Evolutionary conservation across 345 rosid genomes (phyloP).

Genomic region (Aegle marmelos): DNA sequence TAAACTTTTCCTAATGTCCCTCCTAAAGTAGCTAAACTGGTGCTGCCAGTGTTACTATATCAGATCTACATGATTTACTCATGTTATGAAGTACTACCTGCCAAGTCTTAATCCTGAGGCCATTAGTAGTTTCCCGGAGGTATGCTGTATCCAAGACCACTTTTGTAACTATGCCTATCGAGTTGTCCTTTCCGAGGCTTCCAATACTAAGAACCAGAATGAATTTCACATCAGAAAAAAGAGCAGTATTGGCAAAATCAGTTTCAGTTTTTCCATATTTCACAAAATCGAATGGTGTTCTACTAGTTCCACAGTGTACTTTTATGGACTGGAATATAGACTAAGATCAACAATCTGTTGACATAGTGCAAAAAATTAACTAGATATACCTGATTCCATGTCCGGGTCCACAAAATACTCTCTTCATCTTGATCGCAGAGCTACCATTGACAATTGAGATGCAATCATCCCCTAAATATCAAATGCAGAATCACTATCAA

Average conservation of each 20-base stretch:
- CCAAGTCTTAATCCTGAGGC: conserved; percentile 97
- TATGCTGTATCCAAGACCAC: conserved; percentile 87
- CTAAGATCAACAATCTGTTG: not conserved
- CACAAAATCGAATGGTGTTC: not conserved
- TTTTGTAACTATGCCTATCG: conserved; percentile 67
- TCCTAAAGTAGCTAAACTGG: not conserved
- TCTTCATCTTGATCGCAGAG: conserved; percentile 79
- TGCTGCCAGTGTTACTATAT: not conserved
- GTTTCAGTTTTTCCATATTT: not conserved
- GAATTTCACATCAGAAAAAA: conserved; percentile 5
- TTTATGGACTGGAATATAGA: not conserved
- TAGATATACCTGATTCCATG: conserved; percentile 82
- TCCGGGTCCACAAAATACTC: conserved; percentile 88
- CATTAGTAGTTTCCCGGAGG: conserved; percentile 73
- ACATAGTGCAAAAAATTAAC: not conserved
- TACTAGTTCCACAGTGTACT: not conserved
- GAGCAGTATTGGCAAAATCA: not conserved
- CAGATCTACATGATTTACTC: not conserved
- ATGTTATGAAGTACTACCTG: conserved; percentile 52
- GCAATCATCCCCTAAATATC: conserved; percentile 83
- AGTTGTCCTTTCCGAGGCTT: conserved; percentile 88
- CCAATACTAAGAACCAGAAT: conserved; percentile 57
- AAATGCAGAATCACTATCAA: conserved; percentile 16
- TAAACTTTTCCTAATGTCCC: not conserved
- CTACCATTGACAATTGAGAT: conserved; percentile 85